Base-by-base conservation (phyloP, 1,284 basidiomycete genomes). In the Schizophyllum commune region DNA sequence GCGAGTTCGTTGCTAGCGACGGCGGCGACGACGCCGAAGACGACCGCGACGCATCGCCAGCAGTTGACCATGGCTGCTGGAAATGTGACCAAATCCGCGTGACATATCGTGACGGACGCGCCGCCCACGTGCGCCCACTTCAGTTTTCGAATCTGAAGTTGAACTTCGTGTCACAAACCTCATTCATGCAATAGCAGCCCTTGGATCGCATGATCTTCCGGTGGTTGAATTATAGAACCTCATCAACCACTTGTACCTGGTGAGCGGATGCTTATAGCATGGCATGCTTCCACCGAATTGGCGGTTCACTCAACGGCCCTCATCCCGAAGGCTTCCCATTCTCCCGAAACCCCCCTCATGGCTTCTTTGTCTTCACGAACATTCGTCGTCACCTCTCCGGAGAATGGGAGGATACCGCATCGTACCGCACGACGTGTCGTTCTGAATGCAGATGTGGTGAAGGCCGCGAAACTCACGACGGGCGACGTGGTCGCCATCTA, bases 401-500 rank as follows among this genome's bases (percentile, higher is more conserved):
- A 47, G 8, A 17, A 11, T 17, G 17, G 13, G 9, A 47, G 39
- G 17, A 17, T 17, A 47, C 39, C 73, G 61, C 76, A 76, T 66
- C 85, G 85, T 67, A 78, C 82, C 59, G 77, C 77, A 34, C 80
- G 83, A 68, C 87, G 89, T 64, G 73, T 94, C 69, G 73, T 86
- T 67, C 71, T 92, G 67, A 85, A 87, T 66, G 75, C 81, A 56
- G 89, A 91, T 59, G 69, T 80, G 55, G 72, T 93, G 56, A 90
- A 87, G 68, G 70, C 77, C 32, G 71, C 79, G 33, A 90, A 84
- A 72, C 68, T 89, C 8, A 82, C 77, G 60, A 87, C 90, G 32
- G 89, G 89, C 15, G 90, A 93, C 71, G 76, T 86, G 15, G 71
- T 92, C 58, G 83, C 82, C 58, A 68, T 93, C 27, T 68, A 15